Evolutionary conservation across 352 stramenopile genomes (phyloP), one percentile per base, ranked within the genome.

Genomic region (Phytopythium aichiense): DNA sequence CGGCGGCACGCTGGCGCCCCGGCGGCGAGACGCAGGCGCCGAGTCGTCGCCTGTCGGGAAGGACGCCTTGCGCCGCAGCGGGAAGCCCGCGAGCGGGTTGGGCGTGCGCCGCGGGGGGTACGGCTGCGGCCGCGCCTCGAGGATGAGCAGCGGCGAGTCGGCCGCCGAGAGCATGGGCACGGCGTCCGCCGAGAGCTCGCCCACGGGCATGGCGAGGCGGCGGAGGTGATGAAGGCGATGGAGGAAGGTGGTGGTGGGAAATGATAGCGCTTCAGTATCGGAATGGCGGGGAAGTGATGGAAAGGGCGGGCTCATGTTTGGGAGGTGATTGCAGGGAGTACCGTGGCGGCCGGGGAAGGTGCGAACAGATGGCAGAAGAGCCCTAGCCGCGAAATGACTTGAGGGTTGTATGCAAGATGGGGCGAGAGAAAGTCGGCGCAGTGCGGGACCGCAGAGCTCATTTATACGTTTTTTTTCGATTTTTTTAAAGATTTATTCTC

Each of bases 141-240:
- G 35, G n/a, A 59, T 23, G 3, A 67, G 60, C 35, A 70, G 30
- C 25, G 63, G 62, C 25, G 64, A 50, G 37, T 77, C 67, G 40
- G 69, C 61, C 28, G 64, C 69, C 42, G 63, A 64, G 22, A 78
- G 59, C 38, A 74, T 61, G 51, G 67, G 64, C 52, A 63, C 63
- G 37, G 53, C 63, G 56, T 71, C 60, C 12, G 33, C 33, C 33
- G 54, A 33, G 22, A 38, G 37, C 54, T 59, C 22, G 8, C 37
- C 37, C 12, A 50, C 54, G 35, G 54, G 54, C 54, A 59, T 59
- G 51, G 28, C 35, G 35, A 40, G 35, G 35, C 12, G 35, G 8
- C 35, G 9, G 33, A 38, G 33, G 35, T 7, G 35, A 2, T 8
- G 9, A 4, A 0, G 35, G 35, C 12, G 35, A 40, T 40, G 35